Evolutionary conservation across 2,329 filamentous ascomycete genomes (phyloP), one percentile per base, ranked within the genome.

Genomic region (Tolypocladium tropicale): DNA sequence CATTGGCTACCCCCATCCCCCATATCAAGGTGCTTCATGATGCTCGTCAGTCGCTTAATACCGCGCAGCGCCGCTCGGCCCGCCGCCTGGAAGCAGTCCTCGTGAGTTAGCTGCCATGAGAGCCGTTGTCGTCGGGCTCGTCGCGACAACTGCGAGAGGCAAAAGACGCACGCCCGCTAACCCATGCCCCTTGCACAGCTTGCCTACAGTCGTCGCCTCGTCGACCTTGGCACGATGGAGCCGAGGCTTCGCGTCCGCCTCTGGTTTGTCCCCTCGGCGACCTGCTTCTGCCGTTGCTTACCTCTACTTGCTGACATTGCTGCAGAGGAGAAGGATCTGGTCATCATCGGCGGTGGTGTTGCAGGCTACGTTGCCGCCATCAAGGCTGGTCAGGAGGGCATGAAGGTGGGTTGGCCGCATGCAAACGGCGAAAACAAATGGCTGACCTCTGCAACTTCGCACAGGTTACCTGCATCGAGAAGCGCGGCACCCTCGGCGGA

Each of bases 281-380:
- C 28, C 28, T n/a, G 28, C 10, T 32, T 28, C 28, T 2, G 4
- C 30, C 46, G 2, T 7, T 9, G 28, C 28, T 28, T 4, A 49
- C 9, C 36, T 30, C 10, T 52, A 25, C 57, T 52, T 41, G 53
- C 76, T 77, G 73, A 79, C 79, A 62, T 54, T 60, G 61, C 57
- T 59, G 64, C 72, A 90, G 90, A 92, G 74, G 90, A 96, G 74
- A 95, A 96, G 76, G 94, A 99, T 74, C 81, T 99, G 56, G 88
- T 99, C 70, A 92, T 99, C 76, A 96, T 99, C 70, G 94, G 94
- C 69, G 94, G 94, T 73, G 94, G 94, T 78, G 94, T 97, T 68
- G 94, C 93, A 66, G 94, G 94, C 71, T 99, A 99, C 78, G 94
- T 99, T 68, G 93, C 94, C 63, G 94, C 94, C 67, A 99, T 99